phyloP scores from a whole-genome alignment of 768 basidiomycete genomes.

The Tubosaeta sp. region DNA sequence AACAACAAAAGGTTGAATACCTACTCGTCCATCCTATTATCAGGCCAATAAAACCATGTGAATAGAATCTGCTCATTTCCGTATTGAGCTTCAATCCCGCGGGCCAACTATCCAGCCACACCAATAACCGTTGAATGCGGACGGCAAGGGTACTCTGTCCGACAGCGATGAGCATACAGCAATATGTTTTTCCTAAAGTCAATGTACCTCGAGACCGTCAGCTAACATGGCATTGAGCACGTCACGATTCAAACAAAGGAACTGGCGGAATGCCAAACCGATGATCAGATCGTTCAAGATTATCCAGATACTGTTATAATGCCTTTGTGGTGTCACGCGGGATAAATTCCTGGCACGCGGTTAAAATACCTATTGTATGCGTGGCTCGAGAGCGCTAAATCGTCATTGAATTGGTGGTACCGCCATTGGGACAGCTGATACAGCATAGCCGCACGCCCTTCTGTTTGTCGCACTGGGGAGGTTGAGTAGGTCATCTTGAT shows the following conservation, averaged over 20 bases:
- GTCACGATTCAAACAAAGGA: slow-evolving; percentile 63
- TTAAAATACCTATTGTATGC: slow-evolving; percentile 63
- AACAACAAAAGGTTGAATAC: slow-evolving; percentile 24
- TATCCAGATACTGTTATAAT: slow-evolving; percentile 91
- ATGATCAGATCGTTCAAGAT: slow-evolving; percentile 87
- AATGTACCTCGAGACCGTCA: slow-evolving; percentile 38
- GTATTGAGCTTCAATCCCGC: slow-evolving; percentile 95
- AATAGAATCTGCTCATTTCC: slow-evolving; percentile 83
- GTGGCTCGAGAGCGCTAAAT: slow-evolving; percentile 38
- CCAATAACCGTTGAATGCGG: slow-evolving; percentile 48
- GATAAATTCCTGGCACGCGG: background rate
- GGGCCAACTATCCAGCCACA: slow-evolving; percentile 94
- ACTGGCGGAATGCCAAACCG: slow-evolving; percentile 66
- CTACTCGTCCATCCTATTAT: slow-evolving; percentile 70
- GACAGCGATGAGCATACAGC: background rate
- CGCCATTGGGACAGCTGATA: slow-evolving; percentile 38
- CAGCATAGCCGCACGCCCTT: slow-evolving; percentile 48
- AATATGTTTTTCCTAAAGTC: background rate
- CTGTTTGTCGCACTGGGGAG: slow-evolving; percentile 53
- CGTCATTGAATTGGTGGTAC: slow-evolving; percentile 33
- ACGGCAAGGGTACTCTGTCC: slow-evolving; percentile 23
- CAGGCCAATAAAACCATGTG: slow-evolving; percentile 62
- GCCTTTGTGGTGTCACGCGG: slow-evolving; percentile 42
- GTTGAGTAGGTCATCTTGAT: background rate
- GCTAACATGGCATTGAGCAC: slow-evolving; percentile 40